Conservation (phyloP, 208 protist species). For the Acanthamoeba castellanii region DNA sequence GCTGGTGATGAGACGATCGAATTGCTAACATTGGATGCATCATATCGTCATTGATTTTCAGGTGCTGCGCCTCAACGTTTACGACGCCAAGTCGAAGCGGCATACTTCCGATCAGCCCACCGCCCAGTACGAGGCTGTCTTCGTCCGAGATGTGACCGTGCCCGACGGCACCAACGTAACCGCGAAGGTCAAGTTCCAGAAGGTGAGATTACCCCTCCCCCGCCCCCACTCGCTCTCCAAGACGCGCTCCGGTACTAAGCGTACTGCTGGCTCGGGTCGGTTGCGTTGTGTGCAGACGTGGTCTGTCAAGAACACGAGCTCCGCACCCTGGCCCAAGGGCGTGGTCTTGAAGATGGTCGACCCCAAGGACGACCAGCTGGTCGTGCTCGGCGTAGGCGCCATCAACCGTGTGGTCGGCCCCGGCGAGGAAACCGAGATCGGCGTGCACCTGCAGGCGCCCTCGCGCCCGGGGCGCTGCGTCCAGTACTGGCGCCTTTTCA, state of each 20-base stretch:
- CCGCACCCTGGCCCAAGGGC: background rate
- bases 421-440: background rate
- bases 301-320: background rate
- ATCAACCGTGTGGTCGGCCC: background rate
- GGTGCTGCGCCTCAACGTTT: background rate
- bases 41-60: background rate
- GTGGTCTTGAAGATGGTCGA: constrained; percentile 15
- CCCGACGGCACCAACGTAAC: background rate
- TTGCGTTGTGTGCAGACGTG: background rate
- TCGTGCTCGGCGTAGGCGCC: background rate
- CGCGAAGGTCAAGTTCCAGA: background rate
- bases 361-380: background rate
- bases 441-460: background rate
- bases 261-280: background rate
- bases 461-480: background rate
- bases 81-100: background rate
- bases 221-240: too few species aligned
- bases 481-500: constrained; percentile 32
- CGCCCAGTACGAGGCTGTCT: background rate
- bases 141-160: constrained; percentile 11
- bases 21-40: too few species aligned
- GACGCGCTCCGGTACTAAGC: background rate
- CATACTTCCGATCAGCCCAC: background rate
- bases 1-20: too few species aligned
- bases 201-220: background rate